Evolutionary conservation across 2,329 filamentous ascomycete genomes (phyloP), one percentile per base, ranked within the genome.

Genomic region (Xenosphaeropsis pyriputrescens): DNA sequence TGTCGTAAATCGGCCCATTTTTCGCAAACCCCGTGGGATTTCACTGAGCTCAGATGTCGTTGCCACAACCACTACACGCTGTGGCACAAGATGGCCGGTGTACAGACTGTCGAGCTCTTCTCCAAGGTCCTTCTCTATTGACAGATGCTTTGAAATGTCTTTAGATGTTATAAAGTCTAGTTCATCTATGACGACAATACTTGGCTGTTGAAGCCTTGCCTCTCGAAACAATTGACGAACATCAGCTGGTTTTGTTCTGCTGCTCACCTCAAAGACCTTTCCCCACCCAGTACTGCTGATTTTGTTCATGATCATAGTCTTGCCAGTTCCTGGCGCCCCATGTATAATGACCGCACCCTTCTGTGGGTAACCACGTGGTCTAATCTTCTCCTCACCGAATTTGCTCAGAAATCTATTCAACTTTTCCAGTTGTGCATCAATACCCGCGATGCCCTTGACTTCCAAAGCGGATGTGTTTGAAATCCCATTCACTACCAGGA

Each of bases 291-390:
- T 72, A 6, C 64, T 67, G 7, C 76, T 71, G 15, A 95, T 65
- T 22, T 72, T 70, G 13, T 79, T 57, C 1, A 95, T 62, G 0
- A 95, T 63, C 45, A 81, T 68, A 1, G 75, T 80, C 60, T 95
- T 95, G 17, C 89, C 89, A 0, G 84, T 93, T 9, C 89, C 88
- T 43, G 75, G 73, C 14, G 83, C 78, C 12, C 89, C 89, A 53
- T 93, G 79, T 4, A 95, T 39, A 55, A 68, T 32, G 45, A 50
- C 39, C 40, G 22, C 45, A 45, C 26, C 46, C 43, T n/a, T 33
- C n/a, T 34, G 30, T 26, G 22, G 22, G 22, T 26, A 26, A 26
- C 22, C 22, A 26, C 22, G 8, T 26, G 22, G 22, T 26, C 8
- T 26, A 9, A 26, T 26, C 22, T 26, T 26, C 2, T 57, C 43